These are phyloP conservation scores for Solanum sparsipilum DNA, from an alignment of 257 asterid species.

Conservation along the genomic window DNA sequence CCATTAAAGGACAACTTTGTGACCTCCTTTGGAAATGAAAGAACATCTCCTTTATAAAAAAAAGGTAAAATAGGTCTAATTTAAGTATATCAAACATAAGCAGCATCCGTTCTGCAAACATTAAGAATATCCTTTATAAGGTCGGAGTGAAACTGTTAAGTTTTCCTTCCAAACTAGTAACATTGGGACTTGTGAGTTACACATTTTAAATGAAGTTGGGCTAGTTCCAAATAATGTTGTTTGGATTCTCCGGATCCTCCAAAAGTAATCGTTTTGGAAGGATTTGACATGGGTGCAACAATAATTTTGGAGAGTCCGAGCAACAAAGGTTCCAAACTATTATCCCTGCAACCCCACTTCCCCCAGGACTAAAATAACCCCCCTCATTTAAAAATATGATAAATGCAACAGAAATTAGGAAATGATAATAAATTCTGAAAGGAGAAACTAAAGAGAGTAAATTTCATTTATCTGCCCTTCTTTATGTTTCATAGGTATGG, in stretches of 20 bases:
- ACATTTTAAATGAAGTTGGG: neutral
- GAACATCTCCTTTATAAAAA: neutral
- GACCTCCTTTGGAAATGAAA: neutral
- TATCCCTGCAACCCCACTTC: neutral
- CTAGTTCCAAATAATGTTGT: neutral
- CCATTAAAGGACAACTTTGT: neutral
- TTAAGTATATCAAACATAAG: neutral
- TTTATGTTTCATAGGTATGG: neutral
- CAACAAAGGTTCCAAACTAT: neutral
- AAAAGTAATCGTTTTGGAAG: neutral
- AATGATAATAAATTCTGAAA: neutral
- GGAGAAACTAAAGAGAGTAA: neutral
- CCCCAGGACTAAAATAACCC: neutral
- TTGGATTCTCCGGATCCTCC: neutral
- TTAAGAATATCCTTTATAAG: neutral
- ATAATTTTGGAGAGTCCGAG: neutral
- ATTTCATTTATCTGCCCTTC: neutral
- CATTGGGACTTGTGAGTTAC: neutral
- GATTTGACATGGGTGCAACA: neutral
- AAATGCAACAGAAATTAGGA: neutral
- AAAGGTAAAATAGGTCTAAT: neutral
- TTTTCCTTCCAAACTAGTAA: neutral
- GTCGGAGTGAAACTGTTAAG: neutral
- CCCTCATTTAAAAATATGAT: neutral
- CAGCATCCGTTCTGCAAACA: neutral